Evolutionary conservation across 2,329 filamentous ascomycete species (phyloP).

Genomic region (Pseudodiploospora longispora): DNA sequence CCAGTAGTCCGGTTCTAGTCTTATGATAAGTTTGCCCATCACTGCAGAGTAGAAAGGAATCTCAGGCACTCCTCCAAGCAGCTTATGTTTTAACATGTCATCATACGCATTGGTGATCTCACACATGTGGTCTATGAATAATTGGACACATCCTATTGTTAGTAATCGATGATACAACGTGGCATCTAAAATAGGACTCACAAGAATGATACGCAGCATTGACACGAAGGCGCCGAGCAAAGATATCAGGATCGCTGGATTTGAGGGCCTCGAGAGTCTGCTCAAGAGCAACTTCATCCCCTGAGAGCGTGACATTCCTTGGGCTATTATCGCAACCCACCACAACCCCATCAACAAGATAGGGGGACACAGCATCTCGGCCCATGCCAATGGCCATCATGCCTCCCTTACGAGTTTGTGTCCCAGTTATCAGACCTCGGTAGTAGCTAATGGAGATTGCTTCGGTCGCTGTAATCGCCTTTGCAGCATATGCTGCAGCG

Average conservation of each 20-base stretch:
- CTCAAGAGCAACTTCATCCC: constrained; percentile 25
- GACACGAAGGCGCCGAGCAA: constrained; percentile 34
- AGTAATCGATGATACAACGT: background rate
- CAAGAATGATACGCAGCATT: background rate
- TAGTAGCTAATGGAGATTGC: constrained; percentile 23
- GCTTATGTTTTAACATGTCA: too few relatives aligned
- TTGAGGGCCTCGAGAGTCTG: constrained; percentile 25
- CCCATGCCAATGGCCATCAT: constrained; percentile 8
- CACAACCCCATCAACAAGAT: background rate
- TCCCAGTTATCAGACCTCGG: constrained; percentile 3
- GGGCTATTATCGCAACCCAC: constrained; percentile 35
- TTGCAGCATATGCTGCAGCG: constrained; percentile 25
- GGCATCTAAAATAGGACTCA: background rate
- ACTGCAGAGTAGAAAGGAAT: constrained; percentile 8
- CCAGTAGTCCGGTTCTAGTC: constrained; percentile 9
- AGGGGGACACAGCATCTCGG: background rate
- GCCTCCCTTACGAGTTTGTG: background rate
- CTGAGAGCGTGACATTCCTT: constrained; percentile 30
- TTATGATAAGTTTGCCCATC: background rate
- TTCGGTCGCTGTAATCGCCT: constrained; percentile 11
- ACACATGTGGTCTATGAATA: too few relatives aligned
- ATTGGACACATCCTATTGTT: background rate
- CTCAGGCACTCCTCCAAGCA: too few relatives aligned
- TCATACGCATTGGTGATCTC: too few relatives aligned
- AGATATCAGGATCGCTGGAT: constrained; percentile 26